Base-by-base conservation (phyloP, 306 rosid species). In the Fagus sylvatica region DNA sequence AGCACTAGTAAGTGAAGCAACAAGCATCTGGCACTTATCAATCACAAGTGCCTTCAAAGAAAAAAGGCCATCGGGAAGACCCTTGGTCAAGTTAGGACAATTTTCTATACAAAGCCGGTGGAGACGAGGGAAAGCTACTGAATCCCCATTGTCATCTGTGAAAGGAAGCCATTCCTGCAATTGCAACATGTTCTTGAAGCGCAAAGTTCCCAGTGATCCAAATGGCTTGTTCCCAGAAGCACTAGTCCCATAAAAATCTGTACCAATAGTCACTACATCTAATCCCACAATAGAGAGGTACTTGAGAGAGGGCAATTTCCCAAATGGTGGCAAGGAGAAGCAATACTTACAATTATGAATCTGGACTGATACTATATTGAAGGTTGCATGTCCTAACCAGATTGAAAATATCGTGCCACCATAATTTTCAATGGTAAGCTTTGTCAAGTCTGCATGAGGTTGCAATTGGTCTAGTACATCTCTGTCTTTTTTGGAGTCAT, bases 381-480 rank as follows among this genome's bases (percentile, higher is more conserved):
- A 46, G 69, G 36, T 43, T 2, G 46, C n/a, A 0, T 4, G 48
- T 9, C 78, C 78, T 17, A 75, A 9, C 78, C 78, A 75, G 37
- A 15, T 12, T 32, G 78, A 71, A 59, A 75, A 62, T 46, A 32
- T 43, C 33, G 78, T 75, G 48, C 78, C 51, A 19, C 78, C 72
- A 75, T 62, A 75, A 61, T 40, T 42, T 46, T 34, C 51, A 2
- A 75, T 75, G 22, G 60, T 48, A 62, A 75, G 78, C 71, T 5
- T 75, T 15, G 1, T 72, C 69, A 82, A 55, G 53, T 69, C 48
- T 41, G 60, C 41, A 71, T 76, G 76, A 19, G 80, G 86, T 62
- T 78, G 60, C 51, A 78, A 77, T 0, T n/a, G 16, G 0, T 56
- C 57, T 9, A 82, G 79, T 28, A 62, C 33, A 1, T 1, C 49